These are phyloP conservation scores for Suillus spraguei DNA, from an alignment of 768 basidiomycete species.

Conservation along the genomic window DNA sequence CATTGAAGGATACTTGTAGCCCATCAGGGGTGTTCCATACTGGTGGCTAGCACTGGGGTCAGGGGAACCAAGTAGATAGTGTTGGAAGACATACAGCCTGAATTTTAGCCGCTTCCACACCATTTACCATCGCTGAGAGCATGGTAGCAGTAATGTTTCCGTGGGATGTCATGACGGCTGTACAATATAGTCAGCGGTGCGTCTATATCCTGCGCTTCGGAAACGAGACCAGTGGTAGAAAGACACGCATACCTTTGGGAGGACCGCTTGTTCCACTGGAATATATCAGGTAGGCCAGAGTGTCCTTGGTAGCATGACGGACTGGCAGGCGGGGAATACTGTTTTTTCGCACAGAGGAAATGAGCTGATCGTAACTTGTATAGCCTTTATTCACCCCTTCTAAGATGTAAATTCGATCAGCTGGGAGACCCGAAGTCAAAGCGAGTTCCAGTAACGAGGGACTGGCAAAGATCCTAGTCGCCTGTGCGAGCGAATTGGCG, in stretches of 20 bases:
- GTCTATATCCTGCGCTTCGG: not conserved
- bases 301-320: constrained; percentile 47
- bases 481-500: constrained; percentile 43
- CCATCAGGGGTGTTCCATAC: constrained; percentile 39
- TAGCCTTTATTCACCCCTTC: constrained; percentile 40
- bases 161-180: constrained; percentile 68
- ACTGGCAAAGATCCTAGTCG: constrained; percentile 52
- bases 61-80: constrained; percentile 48
- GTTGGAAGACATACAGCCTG: constrained; percentile 45
- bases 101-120: constrained; percentile 29
- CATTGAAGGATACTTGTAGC: constrained; percentile 46
- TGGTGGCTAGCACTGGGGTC: constrained; percentile 42
- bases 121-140: constrained; percentile 35
- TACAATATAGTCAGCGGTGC: not conserved
- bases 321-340: constrained; percentile 40
- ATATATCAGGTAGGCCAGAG: constrained; percentile 64
- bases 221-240: not conserved
- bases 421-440: constrained; percentile 33
- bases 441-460: constrained; percentile 41
- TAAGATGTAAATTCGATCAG: constrained; percentile 46
- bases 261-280: constrained; percentile 72
- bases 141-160: constrained; percentile 50
- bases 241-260: constrained; percentile 53
- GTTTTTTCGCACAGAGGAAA: constrained; percentile 38
- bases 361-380: constrained; percentile 42